A percentile compares a stretch with the other conserved stretches of the same genome.
Conservation (phyloP, 192 early-diverging fungal species). For the Entophlyctis luteolus region DNA sequence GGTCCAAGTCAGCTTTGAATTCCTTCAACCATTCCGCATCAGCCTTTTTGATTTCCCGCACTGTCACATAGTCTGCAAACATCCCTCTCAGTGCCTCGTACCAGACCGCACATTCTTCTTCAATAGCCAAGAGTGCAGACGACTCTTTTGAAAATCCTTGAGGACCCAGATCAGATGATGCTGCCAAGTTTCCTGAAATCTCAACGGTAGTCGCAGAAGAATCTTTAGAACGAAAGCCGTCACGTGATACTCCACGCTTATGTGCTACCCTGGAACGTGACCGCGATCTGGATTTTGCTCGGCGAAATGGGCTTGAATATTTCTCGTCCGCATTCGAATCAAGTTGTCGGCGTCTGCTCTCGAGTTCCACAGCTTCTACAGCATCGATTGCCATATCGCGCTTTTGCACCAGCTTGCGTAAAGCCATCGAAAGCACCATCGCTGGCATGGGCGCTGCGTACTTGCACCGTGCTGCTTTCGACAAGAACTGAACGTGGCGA, state of each 20-base stretch:
- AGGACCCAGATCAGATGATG: background rate
- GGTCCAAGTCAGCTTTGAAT: background rate
- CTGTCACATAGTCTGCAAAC: background rate
- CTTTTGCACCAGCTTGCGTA: background rate
- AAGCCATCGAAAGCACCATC: background rate
- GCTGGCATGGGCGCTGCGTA: constrained; percentile 1
- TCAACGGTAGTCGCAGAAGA: too few species aligned
- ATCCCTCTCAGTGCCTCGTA: background rate
- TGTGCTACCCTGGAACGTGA: too few species aligned
- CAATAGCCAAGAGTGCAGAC: background rate
- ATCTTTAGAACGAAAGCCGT: too few species aligned
- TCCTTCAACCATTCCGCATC: constrained; percentile 20
- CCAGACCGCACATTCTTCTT: background rate
- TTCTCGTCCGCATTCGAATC: too few species aligned
- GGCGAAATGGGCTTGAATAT: too few species aligned
- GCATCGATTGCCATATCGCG: background rate
- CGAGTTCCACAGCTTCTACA: too few species aligned
- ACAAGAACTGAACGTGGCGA: constrained; percentile 9
- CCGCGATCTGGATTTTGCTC: too few species aligned
- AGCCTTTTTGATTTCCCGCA: constrained; percentile 6
- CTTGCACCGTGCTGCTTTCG: constrained; percentile 7
- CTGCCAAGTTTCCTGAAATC: too few species aligned
- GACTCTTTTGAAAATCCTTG: background rate
- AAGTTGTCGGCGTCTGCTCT: too few species aligned
- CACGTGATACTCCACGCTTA: too few species aligned